Percentiles rank a stretch among this genome's conserved stretches.
Conservation (phyloP, 2,329 filamentous ascomycete genomes). For the Fusarium sp. region DNA sequence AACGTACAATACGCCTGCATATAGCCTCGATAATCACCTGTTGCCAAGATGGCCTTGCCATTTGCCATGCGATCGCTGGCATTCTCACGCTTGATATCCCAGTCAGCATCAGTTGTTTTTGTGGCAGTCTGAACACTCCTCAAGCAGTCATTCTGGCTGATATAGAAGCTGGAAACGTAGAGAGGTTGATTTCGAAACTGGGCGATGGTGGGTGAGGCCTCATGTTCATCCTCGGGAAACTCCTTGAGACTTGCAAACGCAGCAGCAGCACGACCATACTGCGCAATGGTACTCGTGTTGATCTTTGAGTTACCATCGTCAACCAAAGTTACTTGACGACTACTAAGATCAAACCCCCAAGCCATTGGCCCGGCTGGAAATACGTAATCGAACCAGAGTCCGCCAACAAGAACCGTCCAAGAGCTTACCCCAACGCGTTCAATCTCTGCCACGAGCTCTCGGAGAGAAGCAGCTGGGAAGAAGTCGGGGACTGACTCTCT, state of each 20-base stretch:
- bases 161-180: conserved; percentile 65
- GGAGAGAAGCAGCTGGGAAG: not conserved
- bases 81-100: conserved; percentile 64
- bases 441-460: conserved; percentile 1
- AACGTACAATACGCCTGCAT: conserved; percentile 10
- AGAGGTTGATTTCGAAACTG: conserved; percentile 59
- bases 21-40: conserved; percentile 9
- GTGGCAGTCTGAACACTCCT: conserved; percentile 68
- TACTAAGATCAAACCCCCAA: conserved; percentile 61
- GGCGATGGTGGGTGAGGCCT: conserved; percentile 47
- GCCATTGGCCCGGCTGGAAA: not conserved
- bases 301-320: conserved; percentile 7
- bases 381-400: conserved; percentile 26
- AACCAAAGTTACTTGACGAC: conserved; percentile 46
- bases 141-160: conserved; percentile 74
- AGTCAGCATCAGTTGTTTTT: conserved; percentile 67
- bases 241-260: conserved; percentile 8
- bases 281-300: conserved; percentile 10
- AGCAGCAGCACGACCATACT: conserved; percentile 12
- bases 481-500: not conserved
- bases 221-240: not conserved
- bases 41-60: not conserved
- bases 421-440: conserved; percentile 15
- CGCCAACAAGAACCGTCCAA: conserved; percentile 17
- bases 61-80: conserved; percentile 48